Base-by-base conservation (phyloP, 2,329 filamentous ascomycete species). In the Neofusicoccum ribis region DNA sequence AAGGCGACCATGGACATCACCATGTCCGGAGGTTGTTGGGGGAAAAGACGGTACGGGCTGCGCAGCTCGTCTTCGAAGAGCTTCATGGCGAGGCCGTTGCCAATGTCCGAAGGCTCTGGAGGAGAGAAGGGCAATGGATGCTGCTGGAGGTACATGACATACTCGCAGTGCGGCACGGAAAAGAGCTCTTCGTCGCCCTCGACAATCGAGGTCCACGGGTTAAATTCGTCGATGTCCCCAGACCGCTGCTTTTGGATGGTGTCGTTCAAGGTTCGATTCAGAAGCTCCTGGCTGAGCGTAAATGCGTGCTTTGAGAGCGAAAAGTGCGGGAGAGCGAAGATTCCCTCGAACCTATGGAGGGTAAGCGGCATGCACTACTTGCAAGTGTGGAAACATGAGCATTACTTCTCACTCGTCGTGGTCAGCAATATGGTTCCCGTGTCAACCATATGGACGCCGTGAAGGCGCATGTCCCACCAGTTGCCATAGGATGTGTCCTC, bases 301-400 rank as follows among this genome's bases (percentile, higher is more conserved):
- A 86, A 89, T 2, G 82, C 79, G 64, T 81, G 78, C 23, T 80
- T 73, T 5, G 84, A 85, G 15, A 91, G 85, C 0, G 91, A 83
- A 60, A 99, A 84, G 76, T 98, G 93, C 31, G 95, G 93, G 52
- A 98, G 81, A 2, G 89, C 91, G 75, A 96, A 96, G 64, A 98
- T 89, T 49, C 95, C 93, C n/a, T 90, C 88, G 72, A 95, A 85
- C 47, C 78, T 77, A 54, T 9, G 31, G n/a, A 20, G 37, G 11
- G 31, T 56, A 31, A 62, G 46, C 50, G 12, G 5, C 14, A 39
- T 36, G 12, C 15, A 17, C 41, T 39, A 9, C 44, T 3, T n/a
- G 27, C 14, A 8, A 9, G 41, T 39, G 43, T 39, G 37, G 17
- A 56, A n/a, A 34, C 41, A 31, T 15, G 31, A 27, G 39, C 15